Conservation (phyloP, 1,139 yeast genomes). For the Yamadazyma dushanensis region DNA sequence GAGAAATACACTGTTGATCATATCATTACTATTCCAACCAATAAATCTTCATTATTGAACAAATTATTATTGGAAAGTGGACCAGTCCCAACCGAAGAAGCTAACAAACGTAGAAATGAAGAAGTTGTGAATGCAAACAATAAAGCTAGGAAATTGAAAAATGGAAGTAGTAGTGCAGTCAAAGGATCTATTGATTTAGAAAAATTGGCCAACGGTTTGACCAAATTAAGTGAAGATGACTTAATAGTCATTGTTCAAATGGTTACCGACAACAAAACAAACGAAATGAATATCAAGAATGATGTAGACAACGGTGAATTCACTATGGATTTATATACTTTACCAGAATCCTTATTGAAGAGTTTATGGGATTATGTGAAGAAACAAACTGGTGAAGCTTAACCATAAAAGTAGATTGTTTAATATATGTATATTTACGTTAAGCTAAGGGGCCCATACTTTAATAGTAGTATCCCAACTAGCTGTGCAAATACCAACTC, state of each 20-base stretch:
- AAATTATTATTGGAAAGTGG: conserved; percentile 80
- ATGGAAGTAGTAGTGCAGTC: conserved; percentile 37
- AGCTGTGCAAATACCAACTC: conserved; percentile 68
- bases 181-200: conserved; percentile 85
- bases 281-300: conserved; percentile 94
- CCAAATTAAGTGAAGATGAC: conserved; percentile 89
- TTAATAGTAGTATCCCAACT: conserved; percentile 71
- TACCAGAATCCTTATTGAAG: conserved; percentile 88
- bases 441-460: conserved; percentile 45
- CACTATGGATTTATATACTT: conserved; percentile 90
- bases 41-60: conserved; percentile 66
- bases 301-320: conserved; percentile 97
- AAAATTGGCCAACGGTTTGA: conserved; percentile 84
- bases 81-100: conserved; percentile 57
- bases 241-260: conserved; percentile 92
- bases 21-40: conserved; percentile 70
- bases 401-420: conserved; percentile 9
- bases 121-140: conserved; percentile 19
- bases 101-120: conserved; percentile 29
- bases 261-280: conserved; percentile 95
- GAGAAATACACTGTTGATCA: conserved; percentile 80
- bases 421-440: conserved; percentile 7
- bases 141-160: conserved; percentile 69
- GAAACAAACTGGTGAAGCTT: conserved; percentile 54
- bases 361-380: conserved; percentile 94